A percentile compares a stretch with the other conserved stretches of the same genome.
phyloP scores from a whole-genome alignment of 169 alveolate species.

The Plasmodium gallinaceum region DNA sequence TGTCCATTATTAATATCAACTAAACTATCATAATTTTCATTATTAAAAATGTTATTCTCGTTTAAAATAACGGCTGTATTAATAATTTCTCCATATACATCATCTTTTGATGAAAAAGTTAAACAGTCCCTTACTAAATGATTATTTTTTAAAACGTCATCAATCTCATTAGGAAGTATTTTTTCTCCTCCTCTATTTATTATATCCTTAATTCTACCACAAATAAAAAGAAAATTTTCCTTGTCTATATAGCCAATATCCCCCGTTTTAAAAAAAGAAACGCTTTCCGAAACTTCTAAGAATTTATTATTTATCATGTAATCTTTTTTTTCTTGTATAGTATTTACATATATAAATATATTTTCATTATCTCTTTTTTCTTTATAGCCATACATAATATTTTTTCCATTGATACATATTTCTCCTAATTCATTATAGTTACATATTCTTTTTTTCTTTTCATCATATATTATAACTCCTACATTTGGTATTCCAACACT shows the following conservation, averaged over 20 bases:
- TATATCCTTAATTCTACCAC: conserved; percentile 69
- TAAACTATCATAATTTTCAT: background rate
- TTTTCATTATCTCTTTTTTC: conserved; percentile 62
- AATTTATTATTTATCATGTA: conserved; percentile 43
- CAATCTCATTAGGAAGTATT: conserved; percentile 65
- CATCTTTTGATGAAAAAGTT: conserved; percentile 34
- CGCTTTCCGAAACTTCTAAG: conserved; percentile 19
- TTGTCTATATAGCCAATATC: conserved; percentile 69
- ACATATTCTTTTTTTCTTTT: conserved; percentile 46
- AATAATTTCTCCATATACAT: conserved; percentile 66
- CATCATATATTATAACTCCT: conserved; percentile 63
- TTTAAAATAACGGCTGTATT: conserved; percentile 50
- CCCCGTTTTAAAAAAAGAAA: conserved; percentile 72
- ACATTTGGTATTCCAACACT: conserved; percentile 77
- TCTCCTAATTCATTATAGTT: conserved; percentile 51
- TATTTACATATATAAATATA: conserved; percentile 58
- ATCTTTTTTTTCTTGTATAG: conserved; percentile 18
- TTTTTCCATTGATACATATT: conserved; percentile 68
- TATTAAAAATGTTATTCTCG: background rate
- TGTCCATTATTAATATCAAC: background rate
- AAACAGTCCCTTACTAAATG: conserved; percentile 33
- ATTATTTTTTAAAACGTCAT: conserved; percentile 39
- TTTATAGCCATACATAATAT: conserved; percentile 63
- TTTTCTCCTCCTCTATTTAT: conserved; percentile 76
- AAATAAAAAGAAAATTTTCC: conserved; percentile 58